Percentiles rank a stretch among this genome's conserved stretches.
Evolutionary conservation across 495 filamentous ascomycete species (phyloP).

Genomic region (Chaetomium cochliodes): DNA sequence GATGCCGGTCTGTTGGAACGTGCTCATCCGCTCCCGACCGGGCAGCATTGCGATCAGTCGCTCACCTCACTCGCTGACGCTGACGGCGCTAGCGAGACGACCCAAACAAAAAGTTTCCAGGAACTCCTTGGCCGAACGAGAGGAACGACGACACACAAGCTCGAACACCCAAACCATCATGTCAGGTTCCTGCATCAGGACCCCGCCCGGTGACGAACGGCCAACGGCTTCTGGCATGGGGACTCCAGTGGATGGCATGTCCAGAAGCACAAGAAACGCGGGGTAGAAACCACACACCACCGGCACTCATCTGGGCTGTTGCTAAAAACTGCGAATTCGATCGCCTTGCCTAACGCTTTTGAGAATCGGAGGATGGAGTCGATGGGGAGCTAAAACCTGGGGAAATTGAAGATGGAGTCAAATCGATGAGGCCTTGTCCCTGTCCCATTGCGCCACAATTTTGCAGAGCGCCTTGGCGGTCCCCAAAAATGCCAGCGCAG

Average conservation of each 20-base stretch:
- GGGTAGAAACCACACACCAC: neutral
- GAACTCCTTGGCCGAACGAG: neutral
- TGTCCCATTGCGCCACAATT: constrained; percentile 12
- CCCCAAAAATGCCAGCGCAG: neutral
- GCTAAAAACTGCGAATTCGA: neutral
- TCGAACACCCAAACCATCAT: neutral
- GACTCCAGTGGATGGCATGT: neutral
- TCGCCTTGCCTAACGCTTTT: constrained; percentile 17
- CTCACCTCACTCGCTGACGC: neutral
- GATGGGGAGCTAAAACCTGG: constrained; percentile 16
- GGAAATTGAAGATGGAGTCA: constrained; percentile 20
- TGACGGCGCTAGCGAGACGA: constrained; percentile 11
- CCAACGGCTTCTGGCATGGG: neutral
- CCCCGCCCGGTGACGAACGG: neutral
- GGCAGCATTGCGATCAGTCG: neutral
- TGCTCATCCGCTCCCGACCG: neutral
- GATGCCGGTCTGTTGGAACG: constrained; percentile 5
- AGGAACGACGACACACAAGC: neutral
- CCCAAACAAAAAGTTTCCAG: constrained; percentile 1
- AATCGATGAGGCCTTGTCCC: neutral
- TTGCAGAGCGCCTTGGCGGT: constrained; percentile 2
- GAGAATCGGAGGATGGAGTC: neutral
- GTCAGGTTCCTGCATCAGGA: constrained; percentile 9
- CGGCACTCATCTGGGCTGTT: constrained; percentile 13
- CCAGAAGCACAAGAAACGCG: constrained; percentile 6